Evolutionary conservation across 139 green algal genomes (phyloP).

Genomic region (Coccomyxa sp.): DNA sequence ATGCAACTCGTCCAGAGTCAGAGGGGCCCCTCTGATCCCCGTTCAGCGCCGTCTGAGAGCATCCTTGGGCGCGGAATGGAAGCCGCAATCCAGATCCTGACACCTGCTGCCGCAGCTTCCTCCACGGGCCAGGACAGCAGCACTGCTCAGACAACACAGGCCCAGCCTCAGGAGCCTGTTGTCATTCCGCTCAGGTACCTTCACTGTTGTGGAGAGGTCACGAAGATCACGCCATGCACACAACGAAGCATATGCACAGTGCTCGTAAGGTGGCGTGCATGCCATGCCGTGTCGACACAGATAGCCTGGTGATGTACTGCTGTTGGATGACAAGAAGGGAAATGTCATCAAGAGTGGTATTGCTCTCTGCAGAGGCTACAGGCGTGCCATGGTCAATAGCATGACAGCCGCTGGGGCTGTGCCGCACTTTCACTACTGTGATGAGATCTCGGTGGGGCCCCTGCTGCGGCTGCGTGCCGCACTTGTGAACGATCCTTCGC

Average conservation of each 20-base stretch:
- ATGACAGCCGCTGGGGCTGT: conserved; percentile 64
- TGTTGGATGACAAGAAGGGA: too few relatives aligned
- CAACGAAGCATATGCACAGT: too few relatives aligned
- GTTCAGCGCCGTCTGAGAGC: background rate
- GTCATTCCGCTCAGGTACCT: too few relatives aligned
- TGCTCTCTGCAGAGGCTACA: conserved; percentile 53
- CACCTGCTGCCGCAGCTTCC: background rate
- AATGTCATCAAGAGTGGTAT: background rate
- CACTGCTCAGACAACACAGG: too few relatives aligned
- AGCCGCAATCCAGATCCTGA: background rate
- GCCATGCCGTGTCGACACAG: too few relatives aligned
- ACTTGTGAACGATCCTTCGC: conserved; percentile 28
- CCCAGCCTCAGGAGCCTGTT: too few relatives aligned
- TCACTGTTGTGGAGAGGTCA: too few relatives aligned
- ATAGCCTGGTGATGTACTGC: too few relatives aligned
- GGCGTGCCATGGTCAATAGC: conserved; percentile 68
- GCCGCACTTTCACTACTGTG: conserved; percentile 83
- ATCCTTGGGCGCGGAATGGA: background rate
- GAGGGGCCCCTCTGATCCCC: too few relatives aligned
- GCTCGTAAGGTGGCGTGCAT: too few relatives aligned
- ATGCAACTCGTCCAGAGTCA: too few relatives aligned
- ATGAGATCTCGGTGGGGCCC: conserved; percentile 66
- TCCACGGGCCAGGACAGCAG: background rate
- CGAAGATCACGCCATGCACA: too few relatives aligned
- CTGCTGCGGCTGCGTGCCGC: conserved; percentile 47